Evolutionary conservation across 164 flowering plant species (phyloP), one percentile per base, ranked within the genome.

Genomic region (Aristolochia fimbriata): DNA sequence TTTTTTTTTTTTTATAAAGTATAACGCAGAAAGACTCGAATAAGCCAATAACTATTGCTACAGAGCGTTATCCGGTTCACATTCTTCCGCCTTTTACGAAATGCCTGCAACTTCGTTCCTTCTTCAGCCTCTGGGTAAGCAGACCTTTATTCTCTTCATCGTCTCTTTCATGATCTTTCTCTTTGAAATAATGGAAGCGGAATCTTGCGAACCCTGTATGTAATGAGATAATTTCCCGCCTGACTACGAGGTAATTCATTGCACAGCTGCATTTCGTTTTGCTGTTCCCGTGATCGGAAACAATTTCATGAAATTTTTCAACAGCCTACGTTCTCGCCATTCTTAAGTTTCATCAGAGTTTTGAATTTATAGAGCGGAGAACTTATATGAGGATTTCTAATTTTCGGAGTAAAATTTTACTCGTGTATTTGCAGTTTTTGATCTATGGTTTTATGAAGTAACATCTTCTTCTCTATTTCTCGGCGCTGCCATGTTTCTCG

Each of bases 41-140:
- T 5, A 37, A 37, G 8, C 12, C 1, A 37, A 37, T 37, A 7
- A 37, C 7, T 37, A 37, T 10, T 37, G 43, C 43, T 0, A 6
- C 9, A 37, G 43, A 37, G 43, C 52, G n/a, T 49, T 49, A 49
- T 49, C 52, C 52, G 52, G 43, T 37, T 37, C 52, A 49, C 52
- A 6, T 17, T 5, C n/a, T 49, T 49, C 20, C 52, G 0, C 47
- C 16, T 9, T 20, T 9, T 17, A 25, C 16, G 22, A 16, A 27
- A 69, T 69, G 72, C 68, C 72, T 55, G 21, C 70, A 52, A 19
- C 71, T 5, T 54, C 63, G 15, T 59, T 67, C 56, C 53, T 69
- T 4, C 68, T 64, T 15, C 65, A 60, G 21, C 68, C 68, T 24
- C 43, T 60, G 20, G 68, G 72, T 69, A 64, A 59, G 25, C 16